A percentile compares a stretch with the other conserved stretches of the same genome.
These are phyloP conservation scores for Cytospora piceae DNA, from an alignment of 2,329 filamentous ascomycete species.

Conservation along the genomic window DNA sequence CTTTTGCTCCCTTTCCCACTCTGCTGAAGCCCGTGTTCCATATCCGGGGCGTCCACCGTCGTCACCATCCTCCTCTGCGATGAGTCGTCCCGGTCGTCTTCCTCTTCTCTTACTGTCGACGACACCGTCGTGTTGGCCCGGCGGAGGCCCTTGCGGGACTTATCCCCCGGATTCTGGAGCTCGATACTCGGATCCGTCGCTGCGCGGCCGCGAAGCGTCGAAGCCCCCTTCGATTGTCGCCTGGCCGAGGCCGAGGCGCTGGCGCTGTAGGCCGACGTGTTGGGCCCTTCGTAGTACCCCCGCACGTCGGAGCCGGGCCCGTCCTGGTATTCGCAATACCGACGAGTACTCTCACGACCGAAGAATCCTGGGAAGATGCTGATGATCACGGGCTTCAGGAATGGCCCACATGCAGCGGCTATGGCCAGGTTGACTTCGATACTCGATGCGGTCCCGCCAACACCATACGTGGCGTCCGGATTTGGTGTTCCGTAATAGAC, in stretches of 20 bases:
- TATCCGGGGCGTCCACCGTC: conserved; percentile 6
- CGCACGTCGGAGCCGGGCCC: not conserved
- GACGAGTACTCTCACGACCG: not conserved
- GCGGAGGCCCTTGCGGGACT: not conserved
- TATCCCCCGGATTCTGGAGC: conserved; percentile 2
- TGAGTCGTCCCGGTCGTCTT: conserved; percentile 15
- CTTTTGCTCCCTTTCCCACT: not conserved
- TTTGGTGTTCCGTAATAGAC: conserved; percentile 23
- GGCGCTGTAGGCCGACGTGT: not conserved
- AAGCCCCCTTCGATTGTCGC: not conserved
- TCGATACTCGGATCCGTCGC: not conserved
- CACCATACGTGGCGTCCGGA: conserved; percentile 34
- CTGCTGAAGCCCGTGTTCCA: not conserved
- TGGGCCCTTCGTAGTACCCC: conserved; percentile 2
- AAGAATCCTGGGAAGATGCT: conserved; percentile 14
- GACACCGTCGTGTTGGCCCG: not conserved
- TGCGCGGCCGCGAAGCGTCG: not conserved
- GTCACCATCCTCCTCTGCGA: conserved; percentile 17
- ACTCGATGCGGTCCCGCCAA: conserved; percentile 35
- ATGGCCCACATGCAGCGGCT: conserved; percentile 35
- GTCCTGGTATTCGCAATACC: conserved; percentile 8
- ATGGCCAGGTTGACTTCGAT: conserved; percentile 38
- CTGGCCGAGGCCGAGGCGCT: not conserved
- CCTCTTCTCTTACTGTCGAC: not conserved
- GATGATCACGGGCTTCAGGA: not conserved